phyloP scores from a whole-genome alignment of 2,329 filamentous ascomycete genomes.

The Neopestalotiopsis sp. region DNA sequence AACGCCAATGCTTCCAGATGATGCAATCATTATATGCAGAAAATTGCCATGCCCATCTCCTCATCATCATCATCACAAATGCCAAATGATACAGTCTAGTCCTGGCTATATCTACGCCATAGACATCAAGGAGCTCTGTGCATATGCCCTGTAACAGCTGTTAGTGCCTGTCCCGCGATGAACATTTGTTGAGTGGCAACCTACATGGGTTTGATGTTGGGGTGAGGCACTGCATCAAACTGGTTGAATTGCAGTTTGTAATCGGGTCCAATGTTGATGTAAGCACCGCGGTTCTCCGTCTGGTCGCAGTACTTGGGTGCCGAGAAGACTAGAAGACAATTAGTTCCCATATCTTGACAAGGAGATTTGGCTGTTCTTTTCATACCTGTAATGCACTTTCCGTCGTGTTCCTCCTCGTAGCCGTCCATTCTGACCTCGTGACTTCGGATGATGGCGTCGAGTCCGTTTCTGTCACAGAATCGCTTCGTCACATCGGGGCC shows the following conservation, averaged over 20 bases:
- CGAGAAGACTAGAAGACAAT: conserved; percentile 75
- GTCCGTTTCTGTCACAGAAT: conserved; percentile 94
- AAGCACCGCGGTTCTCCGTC: conserved; percentile 97
- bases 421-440: conserved; percentile 99
- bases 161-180: conserved; percentile 29
- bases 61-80: conserved; percentile 29
- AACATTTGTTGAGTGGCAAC: neutral
- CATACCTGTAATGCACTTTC: conserved; percentile 88
- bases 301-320: conserved; percentile 97
- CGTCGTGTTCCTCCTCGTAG: conserved; percentile 98
- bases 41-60: conserved; percentile 30
- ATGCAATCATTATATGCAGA: conserved; percentile 36
- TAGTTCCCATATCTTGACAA: conserved; percentile 23
- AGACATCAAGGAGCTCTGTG: conserved; percentile 80
- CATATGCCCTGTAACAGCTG: conserved; percentile 68
- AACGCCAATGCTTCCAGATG: conserved; percentile 38
- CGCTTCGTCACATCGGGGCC: conserved; percentile 94
- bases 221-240: conserved; percentile 96
- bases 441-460: conserved; percentile 94
- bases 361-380: conserved; percentile 20
- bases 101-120: conserved; percentile 62
- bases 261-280: conserved; percentile 93
- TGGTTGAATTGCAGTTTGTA: conserved; percentile 92
- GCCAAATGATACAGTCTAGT: conserved; percentile 25
- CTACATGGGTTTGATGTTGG: conserved; percentile 87